Evolutionary conservation across 2,329 filamentous ascomycete genomes (phyloP).

Genomic region (Didymella keratinophila): DNA sequence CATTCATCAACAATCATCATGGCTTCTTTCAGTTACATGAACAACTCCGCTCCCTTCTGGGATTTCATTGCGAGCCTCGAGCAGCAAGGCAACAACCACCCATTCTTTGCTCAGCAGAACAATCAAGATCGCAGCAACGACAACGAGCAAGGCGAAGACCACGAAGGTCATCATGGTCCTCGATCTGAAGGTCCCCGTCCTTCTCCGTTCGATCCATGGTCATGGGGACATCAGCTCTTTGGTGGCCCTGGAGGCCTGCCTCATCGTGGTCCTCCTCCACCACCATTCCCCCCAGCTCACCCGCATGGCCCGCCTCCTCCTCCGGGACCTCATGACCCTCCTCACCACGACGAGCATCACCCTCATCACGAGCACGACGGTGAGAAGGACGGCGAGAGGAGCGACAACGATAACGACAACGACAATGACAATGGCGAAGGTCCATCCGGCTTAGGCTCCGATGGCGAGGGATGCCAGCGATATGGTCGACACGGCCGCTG

Average conservation of each 20-base stretch:
- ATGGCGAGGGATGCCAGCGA: slow-evolving; percentile 34
- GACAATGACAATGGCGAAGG: slow-evolving; percentile 43
- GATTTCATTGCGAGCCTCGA: slow-evolving; percentile 63
- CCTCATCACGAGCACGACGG: slow-evolving; percentile 21
- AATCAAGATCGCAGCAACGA: slow-evolving; percentile 32
- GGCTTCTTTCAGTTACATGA: slow-evolving; percentile 60
- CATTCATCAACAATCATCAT: slow-evolving; percentile 46
- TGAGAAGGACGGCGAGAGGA: slow-evolving; percentile 27
- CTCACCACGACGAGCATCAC: slow-evolving; percentile 16
- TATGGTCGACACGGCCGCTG: slow-evolving; percentile 31
- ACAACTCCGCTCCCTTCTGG: slow-evolving; percentile 65
- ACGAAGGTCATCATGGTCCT: slow-evolving; percentile 22
- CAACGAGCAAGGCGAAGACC: slow-evolving; percentile 34
- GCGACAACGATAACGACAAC: slow-evolving; percentile 27
- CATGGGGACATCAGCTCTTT: slow-evolving; percentile 46
- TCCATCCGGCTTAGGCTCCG: slow-evolving; percentile 40
- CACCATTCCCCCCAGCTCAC: slow-evolving; percentile 18
- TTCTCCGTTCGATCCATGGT: slow-evolving; percentile 42
- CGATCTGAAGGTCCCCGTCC: slow-evolving; percentile 1
- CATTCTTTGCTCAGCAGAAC: slow-evolving; percentile 51
- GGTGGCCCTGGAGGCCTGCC: slow-evolving; percentile 37
- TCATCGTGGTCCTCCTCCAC: slow-evolving; percentile 42
- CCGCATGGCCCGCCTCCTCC: slow-evolving; percentile 25
- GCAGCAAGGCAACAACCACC: slow-evolving; percentile 54
- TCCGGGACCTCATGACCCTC: slow-evolving; percentile 29